These are phyloP conservation scores for Abrus pulchellus DNA, from an alignment of 306 rosid genomes.

Conservation along the genomic window DNA sequence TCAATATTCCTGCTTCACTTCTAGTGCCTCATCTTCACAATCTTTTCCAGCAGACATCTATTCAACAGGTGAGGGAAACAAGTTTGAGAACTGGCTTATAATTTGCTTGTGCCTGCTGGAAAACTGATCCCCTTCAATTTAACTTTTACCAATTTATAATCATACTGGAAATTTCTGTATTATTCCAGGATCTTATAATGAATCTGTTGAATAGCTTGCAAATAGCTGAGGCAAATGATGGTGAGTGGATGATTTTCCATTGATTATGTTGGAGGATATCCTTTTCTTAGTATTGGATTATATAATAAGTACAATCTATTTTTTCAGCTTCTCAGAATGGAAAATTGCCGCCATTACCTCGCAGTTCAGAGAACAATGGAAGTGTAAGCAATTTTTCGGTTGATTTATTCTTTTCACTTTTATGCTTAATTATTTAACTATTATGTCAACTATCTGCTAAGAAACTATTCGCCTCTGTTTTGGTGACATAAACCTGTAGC, in stretches of 20 bases:
- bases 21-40: slow-evolving; percentile 89
- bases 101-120: slow-evolving; percentile 36
- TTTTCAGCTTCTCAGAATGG: slow-evolving; percentile 87
- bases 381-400: slow-evolving; percentile 63
- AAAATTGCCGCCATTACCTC: slow-evolving; percentile 88
- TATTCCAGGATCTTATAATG: slow-evolving; percentile 83
- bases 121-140: slow-evolving; percentile 28
- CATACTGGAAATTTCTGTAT: slow-evolving; percentile 47
- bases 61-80: slow-evolving; percentile 85
- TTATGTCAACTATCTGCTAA: slow-evolving; percentile 13
- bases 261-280: slow-evolving; percentile 30
- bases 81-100: slow-evolving; percentile 36
- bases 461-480: neutral
- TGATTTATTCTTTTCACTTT: slow-evolving; percentile 27
- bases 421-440: slow-evolving; percentile 28
- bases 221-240: slow-evolving; percentile 72
- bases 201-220: slow-evolving; percentile 81
- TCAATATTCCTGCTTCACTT: slow-evolving; percentile 69
- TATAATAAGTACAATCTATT: slow-evolving; percentile 39
- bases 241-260: slow-evolving; percentile 65
- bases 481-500: slow-evolving; percentile 5
- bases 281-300: slow-evolving; percentile 27
- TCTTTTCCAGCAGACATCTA: slow-evolving; percentile 88
- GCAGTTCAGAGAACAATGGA: slow-evolving; percentile 87
- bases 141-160: slow-evolving; percentile 38